phyloP scores from a whole-genome alignment of 345 rosid genomes.

The Salix arbutifolia region DNA sequence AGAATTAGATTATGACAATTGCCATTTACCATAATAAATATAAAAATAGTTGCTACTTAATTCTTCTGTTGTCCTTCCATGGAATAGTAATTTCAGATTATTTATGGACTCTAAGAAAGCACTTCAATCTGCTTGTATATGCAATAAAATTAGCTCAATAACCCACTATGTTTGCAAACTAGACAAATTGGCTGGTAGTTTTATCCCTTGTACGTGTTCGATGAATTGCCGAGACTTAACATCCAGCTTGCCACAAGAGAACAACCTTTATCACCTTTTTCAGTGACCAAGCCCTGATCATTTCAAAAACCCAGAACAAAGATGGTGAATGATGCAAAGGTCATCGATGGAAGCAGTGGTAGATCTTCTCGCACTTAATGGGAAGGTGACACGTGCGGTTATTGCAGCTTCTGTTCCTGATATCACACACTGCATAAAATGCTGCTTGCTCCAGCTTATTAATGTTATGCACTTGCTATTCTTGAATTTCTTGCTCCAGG shows the following conservation, averaged over 20 bases:
- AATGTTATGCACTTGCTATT: background rate
- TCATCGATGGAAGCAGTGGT: conserved; percentile 58
- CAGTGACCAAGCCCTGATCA: conserved; percentile 70
- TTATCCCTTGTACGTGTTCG: background rate
- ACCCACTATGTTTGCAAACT: too few species aligned
- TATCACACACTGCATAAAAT: background rate
- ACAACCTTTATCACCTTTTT: background rate
- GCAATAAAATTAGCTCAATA: background rate
- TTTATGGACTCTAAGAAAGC: background rate
- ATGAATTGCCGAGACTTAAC: background rate
- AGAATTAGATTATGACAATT: too few species aligned
- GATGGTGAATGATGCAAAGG: conserved; percentile 68
- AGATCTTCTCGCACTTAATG: conserved; percentile 37
- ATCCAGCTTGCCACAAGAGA: background rate
- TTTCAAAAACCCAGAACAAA: conserved; percentile 52
- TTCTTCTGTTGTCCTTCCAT: background rate
- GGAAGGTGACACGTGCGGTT: too few species aligned
- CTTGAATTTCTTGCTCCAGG: conserved; percentile 24
- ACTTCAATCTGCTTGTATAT: background rate
- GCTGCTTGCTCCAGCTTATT: background rate
- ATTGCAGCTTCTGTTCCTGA: too few species aligned
- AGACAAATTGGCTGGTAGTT: background rate
- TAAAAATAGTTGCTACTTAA: background rate
- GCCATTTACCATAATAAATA: background rate
- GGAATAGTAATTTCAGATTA: background rate